Evolutionary conservation across 116 monocot species (phyloP), one percentile per base, ranked within the genome.

Genomic region (Dioscorea cayenensis): DNA sequence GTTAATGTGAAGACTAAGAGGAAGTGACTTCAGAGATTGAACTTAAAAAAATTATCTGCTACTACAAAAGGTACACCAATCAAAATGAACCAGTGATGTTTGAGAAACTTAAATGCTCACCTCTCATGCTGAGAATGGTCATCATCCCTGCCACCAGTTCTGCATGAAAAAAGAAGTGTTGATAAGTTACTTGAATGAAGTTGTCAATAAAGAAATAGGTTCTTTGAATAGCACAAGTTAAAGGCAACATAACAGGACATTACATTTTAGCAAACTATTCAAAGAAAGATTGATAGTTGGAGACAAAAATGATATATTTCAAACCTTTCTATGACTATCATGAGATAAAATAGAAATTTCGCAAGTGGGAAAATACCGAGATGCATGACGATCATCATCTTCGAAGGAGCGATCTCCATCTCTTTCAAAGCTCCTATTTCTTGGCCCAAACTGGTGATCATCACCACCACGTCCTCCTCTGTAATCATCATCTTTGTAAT

Each of bases 311-410:
- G 16, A 18, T 3, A n/a, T 18, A 55, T 14, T n/a, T 18, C 5
- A 55, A 1, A 55, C 55, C n/a, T 55, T 18, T 55, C 32, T 55
- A 66, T 14, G 32, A 2, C 32, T 0, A 32, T 1, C 32, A 32
- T 25, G 25, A 25, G 25, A 25, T 32, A 32, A 32, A 32, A 32
- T 32, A 32, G 32, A 32, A 49, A 68, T 8, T 49, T 9, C 23
- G 22, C 2, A 19, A 71, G 32, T 32, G 11, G 36, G 63, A 50
- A 17, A 71, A 60, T 86, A 97, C 97, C 88, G 74, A 67, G 90
- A 77, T 65, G 90, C 81, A 71, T 88, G 77, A 11, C 75, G 80
- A 69, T 93, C 86, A 75, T 90, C 93, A 72, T 97, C 90, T 64
- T 90, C 93, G 77, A 72, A 84, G 20, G 82, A 81, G 60, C 77